Base-by-base conservation (phyloP, 164 flowering plant species). In the Euptelea pleiosperma region DNA sequence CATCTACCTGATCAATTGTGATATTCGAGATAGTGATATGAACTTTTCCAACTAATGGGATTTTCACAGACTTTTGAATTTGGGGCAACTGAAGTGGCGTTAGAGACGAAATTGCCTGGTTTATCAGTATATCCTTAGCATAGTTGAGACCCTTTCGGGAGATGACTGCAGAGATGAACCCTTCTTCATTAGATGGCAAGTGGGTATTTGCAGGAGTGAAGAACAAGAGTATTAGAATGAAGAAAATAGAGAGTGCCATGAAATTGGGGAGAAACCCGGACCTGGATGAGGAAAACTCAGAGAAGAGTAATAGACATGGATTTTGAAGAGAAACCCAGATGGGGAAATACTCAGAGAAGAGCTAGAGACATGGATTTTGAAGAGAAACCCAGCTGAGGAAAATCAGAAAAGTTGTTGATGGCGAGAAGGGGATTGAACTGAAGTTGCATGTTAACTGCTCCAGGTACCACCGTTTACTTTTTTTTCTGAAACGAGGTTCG, bases 131-230 rank as follows among this genome's bases (percentile, higher is more conserved):
- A 55, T 83, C 77, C 61, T 93, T 89, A 37, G 79, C 42, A 55
- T 89, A 93, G 46, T 77, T 77, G 4, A 93, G 85, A 26, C 98
- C 98, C 49, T 74, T 70, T 41, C 79, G 74, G 4, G 94, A 74
- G 24, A 86, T 68, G 34, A 61, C 21, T 2, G 74, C 56, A 25
- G 85, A 77, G 18, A 84, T 73, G 69, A 68, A 79, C n/a, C 85
- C 72, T 21, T 70, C 62, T 55, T 73, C 75, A 6, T 51, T 47
- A 30, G 81, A 45, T 61, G 63, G 43, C 3, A 54, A 45, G 11
- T 61, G 63, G 70, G 77, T 10, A 4, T 21, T 60, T 47, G 73
- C 60, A 51, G 76, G 63, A 56, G 60, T 31, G 28, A 74, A 36
- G 4, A 71, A 29, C 25, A 73, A 61, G 15, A 70, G 22, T 1